Evolutionary conservation across 176 grass and related monocot species (phyloP).

Genomic region (Rhynchospora pubera): DNA sequence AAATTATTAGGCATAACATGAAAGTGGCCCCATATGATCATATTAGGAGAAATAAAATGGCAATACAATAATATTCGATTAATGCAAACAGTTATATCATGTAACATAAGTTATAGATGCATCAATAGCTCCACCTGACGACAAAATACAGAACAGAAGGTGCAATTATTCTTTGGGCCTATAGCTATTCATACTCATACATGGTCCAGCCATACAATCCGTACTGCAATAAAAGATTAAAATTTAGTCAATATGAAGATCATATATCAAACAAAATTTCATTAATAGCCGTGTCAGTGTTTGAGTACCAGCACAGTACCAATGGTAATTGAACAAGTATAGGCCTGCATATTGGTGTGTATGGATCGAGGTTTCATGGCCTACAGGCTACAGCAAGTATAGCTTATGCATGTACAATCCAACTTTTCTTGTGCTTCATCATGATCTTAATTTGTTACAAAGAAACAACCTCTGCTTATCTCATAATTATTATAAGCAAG

Average conservation of each 20-base stretch:
- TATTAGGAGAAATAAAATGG: conserved; percentile 28
- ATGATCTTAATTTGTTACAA: no score
- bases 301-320: neutral
- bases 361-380: neutral
- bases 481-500: no score
- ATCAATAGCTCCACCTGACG: conserved; percentile 56
- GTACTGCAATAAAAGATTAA: conserved; percentile 46
- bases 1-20: no score
- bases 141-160: conserved; percentile 91
- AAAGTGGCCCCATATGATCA: no score
- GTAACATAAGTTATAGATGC: neutral
- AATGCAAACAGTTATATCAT: neutral
- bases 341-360: neutral
- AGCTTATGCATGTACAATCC: no score
- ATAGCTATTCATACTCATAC: conserved; percentile 95
- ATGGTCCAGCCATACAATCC: conserved; percentile 94
- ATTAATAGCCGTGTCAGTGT: neutral
- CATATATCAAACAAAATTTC: neutral
- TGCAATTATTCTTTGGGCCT: conserved; percentile 92
- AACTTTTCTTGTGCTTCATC: no score
- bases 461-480: no score
- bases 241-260: conserved; percentile 4
- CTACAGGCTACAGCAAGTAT: no score
- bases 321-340: neutral
- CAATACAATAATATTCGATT: conserved; percentile 1